phyloP scores from a whole-genome alignment of 2,329 filamentous ascomycete genomes.

The Septoria petroselini region DNA sequence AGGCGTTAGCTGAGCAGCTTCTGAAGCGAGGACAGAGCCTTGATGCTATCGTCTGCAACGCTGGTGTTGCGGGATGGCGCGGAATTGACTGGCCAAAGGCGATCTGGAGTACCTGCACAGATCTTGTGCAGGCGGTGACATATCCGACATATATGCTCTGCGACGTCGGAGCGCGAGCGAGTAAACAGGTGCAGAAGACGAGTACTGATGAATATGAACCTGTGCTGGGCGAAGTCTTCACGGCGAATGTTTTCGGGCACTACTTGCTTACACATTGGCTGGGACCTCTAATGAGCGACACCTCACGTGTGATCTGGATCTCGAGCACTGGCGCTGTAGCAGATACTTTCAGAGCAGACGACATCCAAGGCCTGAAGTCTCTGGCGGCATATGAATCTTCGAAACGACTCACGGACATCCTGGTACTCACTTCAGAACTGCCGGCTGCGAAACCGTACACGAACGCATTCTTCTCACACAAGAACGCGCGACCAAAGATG shows the following conservation, averaged over 20 bases:
- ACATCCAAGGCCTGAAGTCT: constrained; percentile 70
- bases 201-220: constrained; percentile 48
- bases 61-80: constrained; percentile 81
- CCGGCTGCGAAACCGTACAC: constrained; percentile 61
- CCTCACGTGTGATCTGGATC: constrained; percentile 76
- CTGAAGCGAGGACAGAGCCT: constrained; percentile 63
- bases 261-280: constrained; percentile 83
- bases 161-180: constrained; percentile 53
- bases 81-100: constrained; percentile 69
- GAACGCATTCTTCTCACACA: constrained; percentile 53
- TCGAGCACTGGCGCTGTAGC: constrained; percentile 71
- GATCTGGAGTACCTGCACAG: constrained; percentile 56
- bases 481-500: constrained; percentile 54
- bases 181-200: constrained; percentile 48
- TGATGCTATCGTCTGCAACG: constrained; percentile 79
- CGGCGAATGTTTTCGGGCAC: constrained; percentile 91
- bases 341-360: constrained; percentile 59
- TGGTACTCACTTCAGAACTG: constrained; percentile 70
- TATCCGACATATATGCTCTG: constrained; percentile 76
- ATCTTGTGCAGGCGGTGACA: constrained; percentile 66
- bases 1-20: constrained; percentile 52
- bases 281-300: constrained; percentile 62
- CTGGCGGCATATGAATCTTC: constrained; percentile 73
- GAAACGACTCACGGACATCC: constrained; percentile 81
- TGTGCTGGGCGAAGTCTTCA: constrained; percentile 75